phyloP scores from a whole-genome alignment of 306 rosid genomes.

The Luffa acutangula region DNA sequence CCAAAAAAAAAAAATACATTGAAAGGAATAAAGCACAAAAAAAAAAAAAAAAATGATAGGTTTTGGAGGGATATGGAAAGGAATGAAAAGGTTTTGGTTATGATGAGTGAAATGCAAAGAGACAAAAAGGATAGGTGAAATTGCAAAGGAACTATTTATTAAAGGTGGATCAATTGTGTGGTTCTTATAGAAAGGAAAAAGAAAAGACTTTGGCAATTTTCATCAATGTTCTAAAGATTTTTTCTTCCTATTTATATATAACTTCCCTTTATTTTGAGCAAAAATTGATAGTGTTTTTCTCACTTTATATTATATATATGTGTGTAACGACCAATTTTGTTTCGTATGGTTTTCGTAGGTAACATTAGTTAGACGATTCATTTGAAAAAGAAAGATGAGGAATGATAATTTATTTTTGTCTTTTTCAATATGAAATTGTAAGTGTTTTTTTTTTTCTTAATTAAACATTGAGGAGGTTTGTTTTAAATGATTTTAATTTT shows the following conservation, averaged over 20 bases:
- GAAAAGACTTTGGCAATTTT: not conserved
- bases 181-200: not conserved
- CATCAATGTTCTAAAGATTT: not conserved
- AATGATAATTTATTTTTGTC: no score
- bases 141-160: not conserved
- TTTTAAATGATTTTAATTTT: not conserved
- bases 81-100: not conserved
- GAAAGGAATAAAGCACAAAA: not conserved
- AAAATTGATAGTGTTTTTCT: no score
- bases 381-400: no score
- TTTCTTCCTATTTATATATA: not conserved
- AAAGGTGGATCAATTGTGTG: not conserved
- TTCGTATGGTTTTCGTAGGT: no score
- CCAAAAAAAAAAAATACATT: not conserved
- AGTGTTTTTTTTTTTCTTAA: no score
- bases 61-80: not conserved
- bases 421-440: no score
- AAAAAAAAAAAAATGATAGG: not conserved
- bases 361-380: no score
- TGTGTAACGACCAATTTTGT: no score
- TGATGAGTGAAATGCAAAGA: not conserved
- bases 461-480: not conserved
- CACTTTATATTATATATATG: no score
- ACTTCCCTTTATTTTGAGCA: no score
- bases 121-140: not conserved